A percentile compares a stretch with the other conserved stretches of the same genome.
These are phyloP conservation scores for Picochlorum costavermella DNA, from an alignment of 139 green algal species.

Conservation along the genomic window DNA sequence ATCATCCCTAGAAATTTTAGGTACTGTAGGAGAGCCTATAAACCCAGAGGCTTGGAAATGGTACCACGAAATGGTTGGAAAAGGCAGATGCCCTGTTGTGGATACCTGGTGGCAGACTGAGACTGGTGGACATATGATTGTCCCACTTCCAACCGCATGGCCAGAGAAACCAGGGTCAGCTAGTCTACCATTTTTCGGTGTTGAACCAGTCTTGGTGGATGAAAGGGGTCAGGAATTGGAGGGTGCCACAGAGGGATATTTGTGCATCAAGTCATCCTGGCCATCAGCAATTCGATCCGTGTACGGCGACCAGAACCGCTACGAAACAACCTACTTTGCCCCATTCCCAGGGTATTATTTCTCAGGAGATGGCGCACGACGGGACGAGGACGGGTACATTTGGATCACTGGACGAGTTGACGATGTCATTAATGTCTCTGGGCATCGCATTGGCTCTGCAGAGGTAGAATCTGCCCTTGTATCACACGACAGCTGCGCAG, in stretches of 20 bases:
- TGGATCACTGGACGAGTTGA: constrained; percentile 91
- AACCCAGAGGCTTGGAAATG: constrained; percentile 95
- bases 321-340: constrained; percentile 91
- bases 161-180: constrained; percentile 75
- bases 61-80: constrained; percentile 74
- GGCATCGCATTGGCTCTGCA: constrained; percentile 88
- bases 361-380: constrained; percentile 58
- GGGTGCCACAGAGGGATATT: constrained; percentile 33
- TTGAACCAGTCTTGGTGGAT: constrained; percentile 83
- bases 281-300: constrained; percentile 80
- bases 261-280: constrained; percentile 77
- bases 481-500: constrained; percentile 59
- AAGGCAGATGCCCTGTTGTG: constrained; percentile 68
- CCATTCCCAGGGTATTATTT: constrained; percentile 89
- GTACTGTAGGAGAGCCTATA: constrained; percentile 96
- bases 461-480: constrained; percentile 90
- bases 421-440: constrained; percentile 84
- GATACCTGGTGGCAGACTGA: constrained; percentile 99
- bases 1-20: constrained; percentile 70
- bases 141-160: constrained; percentile 70
- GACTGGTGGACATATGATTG: constrained; percentile 88
- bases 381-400: constrained; percentile 71
- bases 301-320: constrained; percentile 79
- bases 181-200: constrained; percentile 93
- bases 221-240: constrained; percentile 65